Conservation (phyloP, 2,329 filamentous ascomycete genomes). For the Trichoderma citrinoviride region DNA sequence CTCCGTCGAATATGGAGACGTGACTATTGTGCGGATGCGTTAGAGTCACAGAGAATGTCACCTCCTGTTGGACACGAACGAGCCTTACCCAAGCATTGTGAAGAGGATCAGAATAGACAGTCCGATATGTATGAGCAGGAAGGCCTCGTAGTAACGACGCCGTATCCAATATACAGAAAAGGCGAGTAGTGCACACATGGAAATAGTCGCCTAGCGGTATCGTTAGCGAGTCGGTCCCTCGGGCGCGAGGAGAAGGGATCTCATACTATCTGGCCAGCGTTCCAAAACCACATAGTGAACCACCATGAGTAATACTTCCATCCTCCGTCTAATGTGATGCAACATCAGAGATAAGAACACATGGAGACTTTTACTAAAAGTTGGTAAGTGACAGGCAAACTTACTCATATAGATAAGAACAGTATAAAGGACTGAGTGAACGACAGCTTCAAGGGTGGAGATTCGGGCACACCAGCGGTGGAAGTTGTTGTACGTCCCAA, state of each 20-base stretch:
- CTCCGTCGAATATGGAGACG: constrained; percentile 50
- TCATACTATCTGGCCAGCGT: constrained; percentile 47
- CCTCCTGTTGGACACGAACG: not conserved
- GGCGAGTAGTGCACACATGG: constrained; percentile 45
- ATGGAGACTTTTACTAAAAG: no score
- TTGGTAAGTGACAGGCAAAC: not conserved
- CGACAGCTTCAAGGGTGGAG: constrained; percentile 58
- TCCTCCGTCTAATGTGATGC: constrained; percentile 36
- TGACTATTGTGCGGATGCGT: constrained; percentile 31
- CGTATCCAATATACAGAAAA: constrained; percentile 53
- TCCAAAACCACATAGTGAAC: constrained; percentile 48
- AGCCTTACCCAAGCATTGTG: constrained; percentile 50
- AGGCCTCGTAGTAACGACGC: constrained; percentile 51
- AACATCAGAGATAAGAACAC: not conserved
- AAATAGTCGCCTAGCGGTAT: constrained; percentile 38
- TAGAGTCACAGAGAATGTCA: not conserved
- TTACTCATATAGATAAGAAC: constrained; percentile 42
- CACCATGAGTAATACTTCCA: constrained; percentile 38
- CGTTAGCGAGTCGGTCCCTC: not conserved
- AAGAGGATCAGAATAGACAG: constrained; percentile 50
- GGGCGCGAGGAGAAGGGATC: constrained; percentile 9
- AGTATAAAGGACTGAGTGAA: constrained; percentile 62
- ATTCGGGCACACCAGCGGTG: constrained; percentile 65
- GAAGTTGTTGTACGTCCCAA: constrained; percentile 63
- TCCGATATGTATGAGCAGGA: constrained; percentile 50